phyloP scores from a whole-genome alignment of 208 protist species.

The Wallacemonas sp. region DNA sequence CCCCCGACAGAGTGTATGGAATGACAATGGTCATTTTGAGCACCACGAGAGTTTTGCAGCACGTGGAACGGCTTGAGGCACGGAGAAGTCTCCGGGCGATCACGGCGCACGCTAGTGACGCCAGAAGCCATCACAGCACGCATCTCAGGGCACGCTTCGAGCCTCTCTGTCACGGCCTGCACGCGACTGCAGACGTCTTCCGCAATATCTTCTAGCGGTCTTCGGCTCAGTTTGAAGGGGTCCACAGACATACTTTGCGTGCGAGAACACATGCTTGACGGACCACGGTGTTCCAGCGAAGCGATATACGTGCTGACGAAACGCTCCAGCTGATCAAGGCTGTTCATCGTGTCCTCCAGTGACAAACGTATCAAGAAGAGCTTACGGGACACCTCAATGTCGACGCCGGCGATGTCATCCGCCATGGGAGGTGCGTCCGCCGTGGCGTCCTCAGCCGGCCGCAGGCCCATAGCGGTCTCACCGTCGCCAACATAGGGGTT shows the following conservation, averaged over 20 bases:
- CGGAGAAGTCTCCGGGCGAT: neutral
- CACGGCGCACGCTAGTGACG: neutral
- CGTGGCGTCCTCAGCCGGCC: no score
- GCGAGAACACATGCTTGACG: neutral
- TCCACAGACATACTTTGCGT: slow-evolving; percentile 23
- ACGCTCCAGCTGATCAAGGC: slow-evolving; percentile 30
- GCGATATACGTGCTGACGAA: slow-evolving; percentile 30
- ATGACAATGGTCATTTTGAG: no score
- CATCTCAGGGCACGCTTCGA: slow-evolving; percentile 1
- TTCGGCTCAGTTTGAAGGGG: slow-evolving; percentile 37
- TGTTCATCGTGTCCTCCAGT: slow-evolving; percentile 36
- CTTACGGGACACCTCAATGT: slow-evolving; percentile 9
- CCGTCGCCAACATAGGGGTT: no score
- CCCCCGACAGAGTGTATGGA: no score
- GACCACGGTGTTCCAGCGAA: slow-evolving; percentile 8
- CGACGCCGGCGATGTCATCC: neutral
- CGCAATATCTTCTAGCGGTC: slow-evolving; percentile 42
- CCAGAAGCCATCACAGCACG: no score
- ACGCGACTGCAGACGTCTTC: slow-evolving; percentile 42
- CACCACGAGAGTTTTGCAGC: no score
- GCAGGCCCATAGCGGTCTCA: no score
- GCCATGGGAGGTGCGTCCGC: no score
- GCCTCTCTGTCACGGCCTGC: slow-evolving; percentile 7
- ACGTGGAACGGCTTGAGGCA: slow-evolving; percentile 1
- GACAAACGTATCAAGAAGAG: slow-evolving; percentile 38